Evolutionary conservation across 2,329 filamentous ascomycete genomes (phyloP).

Genomic region (Aspergillus ochraceus): DNA sequence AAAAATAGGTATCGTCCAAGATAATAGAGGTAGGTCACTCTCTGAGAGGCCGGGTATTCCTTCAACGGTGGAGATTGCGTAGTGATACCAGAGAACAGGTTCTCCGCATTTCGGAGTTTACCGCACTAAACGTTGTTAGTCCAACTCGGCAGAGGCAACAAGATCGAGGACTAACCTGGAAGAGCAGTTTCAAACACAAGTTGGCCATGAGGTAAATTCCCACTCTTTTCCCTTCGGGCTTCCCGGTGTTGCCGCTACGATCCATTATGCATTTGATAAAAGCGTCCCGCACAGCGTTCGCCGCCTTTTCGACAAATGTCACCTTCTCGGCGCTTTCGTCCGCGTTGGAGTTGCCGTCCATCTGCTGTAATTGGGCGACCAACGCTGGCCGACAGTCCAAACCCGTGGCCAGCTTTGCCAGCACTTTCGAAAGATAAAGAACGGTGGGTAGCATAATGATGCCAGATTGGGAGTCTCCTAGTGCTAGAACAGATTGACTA

Average conservation of each 20-base stretch:
- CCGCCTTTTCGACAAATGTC: constrained; percentile 81
- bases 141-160: neutral
- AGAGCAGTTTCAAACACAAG: constrained; percentile 81
- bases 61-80: constrained; percentile 77
- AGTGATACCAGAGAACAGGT: constrained; percentile 86
- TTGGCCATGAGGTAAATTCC: constrained; percentile 93
- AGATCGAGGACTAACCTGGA: constrained; percentile 57
- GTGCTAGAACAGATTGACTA: constrained; percentile 79
- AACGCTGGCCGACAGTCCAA: constrained; percentile 79
- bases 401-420: constrained; percentile 80
- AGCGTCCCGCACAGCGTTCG: constrained; percentile 84
- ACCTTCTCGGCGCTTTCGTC: constrained; percentile 67
- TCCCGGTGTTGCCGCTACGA: constrained; percentile 65
- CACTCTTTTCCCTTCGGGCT: constrained; percentile 78
- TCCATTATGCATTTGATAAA: constrained; percentile 90
- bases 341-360: constrained; percentile 45
- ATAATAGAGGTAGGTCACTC: constrained; percentile 92
- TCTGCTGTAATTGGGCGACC: constrained; percentile 60
- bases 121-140: constrained; percentile 57
- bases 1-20: constrained; percentile 87
- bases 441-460: constrained; percentile 80
- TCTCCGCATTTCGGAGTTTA: constrained; percentile 79
- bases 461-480: constrained; percentile 77
- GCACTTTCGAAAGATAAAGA: constrained; percentile 75
- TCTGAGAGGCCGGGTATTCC: constrained; percentile 80